phyloP scores from a whole-genome alignment of 1,139 yeast species.

The Sugiyamaella neomexicana region DNA sequence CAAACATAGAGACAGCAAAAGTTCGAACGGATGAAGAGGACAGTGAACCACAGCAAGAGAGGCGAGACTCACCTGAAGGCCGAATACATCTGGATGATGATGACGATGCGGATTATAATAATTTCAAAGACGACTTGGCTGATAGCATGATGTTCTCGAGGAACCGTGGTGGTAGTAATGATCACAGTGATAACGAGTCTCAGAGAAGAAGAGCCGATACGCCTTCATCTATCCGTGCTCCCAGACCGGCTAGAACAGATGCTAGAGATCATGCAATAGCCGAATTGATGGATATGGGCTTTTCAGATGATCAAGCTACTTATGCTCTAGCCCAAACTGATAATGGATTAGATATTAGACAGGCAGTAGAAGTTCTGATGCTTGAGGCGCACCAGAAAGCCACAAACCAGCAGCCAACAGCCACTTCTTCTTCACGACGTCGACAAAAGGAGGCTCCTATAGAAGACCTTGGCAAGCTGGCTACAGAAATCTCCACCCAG shows the following conservation, averaged over 20 bases:
- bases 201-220: neutral
- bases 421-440: constrained; percentile 16
- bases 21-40: constrained; percentile 12
- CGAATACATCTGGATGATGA: neutral
- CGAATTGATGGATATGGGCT: constrained; percentile 78
- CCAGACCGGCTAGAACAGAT: constrained; percentile 22
- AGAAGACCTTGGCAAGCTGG: constrained; percentile 46
- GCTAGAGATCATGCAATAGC: constrained; percentile 59
- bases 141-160: neutral
- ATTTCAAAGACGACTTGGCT: constrained; percentile 9
- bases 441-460: constrained; percentile 3
- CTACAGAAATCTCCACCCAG: constrained; percentile 63
- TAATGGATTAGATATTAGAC: constrained; percentile 60
- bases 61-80: constrained; percentile 8
- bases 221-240: constrained; percentile 1
- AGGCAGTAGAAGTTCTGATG: constrained; percentile 71
- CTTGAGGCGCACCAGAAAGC: constrained; percentile 51
- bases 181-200: neutral
- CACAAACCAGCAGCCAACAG: constrained; percentile 20
- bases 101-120: constrained; percentile 4
- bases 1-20: constrained; percentile 16
- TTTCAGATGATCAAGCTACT: constrained; percentile 59
- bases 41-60: constrained; percentile 24
- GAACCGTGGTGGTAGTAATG: neutral
- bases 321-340: constrained; percentile 56